Conservation (phyloP, 805 yeast species). For the Debaryomyces maramus region DNA sequence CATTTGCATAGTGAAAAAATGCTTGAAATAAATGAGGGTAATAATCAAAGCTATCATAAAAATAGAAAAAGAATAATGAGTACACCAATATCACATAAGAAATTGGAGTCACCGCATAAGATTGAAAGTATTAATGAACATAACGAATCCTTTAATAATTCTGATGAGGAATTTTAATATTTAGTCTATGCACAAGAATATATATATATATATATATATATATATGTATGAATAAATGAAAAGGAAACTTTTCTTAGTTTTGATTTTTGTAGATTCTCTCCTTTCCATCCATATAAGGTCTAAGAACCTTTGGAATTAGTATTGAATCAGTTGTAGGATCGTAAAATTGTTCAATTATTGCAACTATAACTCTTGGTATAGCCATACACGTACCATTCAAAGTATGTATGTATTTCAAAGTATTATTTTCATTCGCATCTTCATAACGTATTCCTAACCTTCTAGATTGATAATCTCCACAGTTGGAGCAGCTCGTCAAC, state of each 20-base stretch:
- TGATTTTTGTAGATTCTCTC: conserved; percentile 24
- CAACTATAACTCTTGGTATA: conserved; percentile 85
- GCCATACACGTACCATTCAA: conserved; percentile 96
- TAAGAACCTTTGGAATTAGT: conserved; percentile 64
- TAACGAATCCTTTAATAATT: conserved; percentile 11
- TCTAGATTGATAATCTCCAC: conserved; percentile 87
- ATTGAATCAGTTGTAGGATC: conserved; percentile 56
- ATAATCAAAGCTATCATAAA: conserved; percentile 2
- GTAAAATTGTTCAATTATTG: conserved; percentile 84
- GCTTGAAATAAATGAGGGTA: conserved; percentile 13
- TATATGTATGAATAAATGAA: too few species aligned
- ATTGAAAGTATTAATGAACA: conserved; percentile 8
- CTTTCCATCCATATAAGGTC: conserved; percentile 71
- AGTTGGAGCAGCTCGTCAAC: conserved; percentile 85
- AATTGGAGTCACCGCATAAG: conserved; percentile 1
- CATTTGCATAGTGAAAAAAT: conserved; percentile 21
- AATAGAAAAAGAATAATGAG: conserved; percentile 27
- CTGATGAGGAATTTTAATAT: conserved; percentile 8
- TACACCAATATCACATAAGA: conserved; percentile 18
- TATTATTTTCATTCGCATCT: conserved; percentile 20
- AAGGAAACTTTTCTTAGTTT: neutral
- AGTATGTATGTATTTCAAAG: conserved; percentile 66
- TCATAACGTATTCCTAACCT: conserved; percentile 69
- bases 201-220: conserved; percentile 11
- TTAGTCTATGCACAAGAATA: conserved; percentile 3